Evolutionary conservation across 1,284 basidiomycete genomes (phyloP).

Genomic region (Sporisorium reilianum): DNA sequence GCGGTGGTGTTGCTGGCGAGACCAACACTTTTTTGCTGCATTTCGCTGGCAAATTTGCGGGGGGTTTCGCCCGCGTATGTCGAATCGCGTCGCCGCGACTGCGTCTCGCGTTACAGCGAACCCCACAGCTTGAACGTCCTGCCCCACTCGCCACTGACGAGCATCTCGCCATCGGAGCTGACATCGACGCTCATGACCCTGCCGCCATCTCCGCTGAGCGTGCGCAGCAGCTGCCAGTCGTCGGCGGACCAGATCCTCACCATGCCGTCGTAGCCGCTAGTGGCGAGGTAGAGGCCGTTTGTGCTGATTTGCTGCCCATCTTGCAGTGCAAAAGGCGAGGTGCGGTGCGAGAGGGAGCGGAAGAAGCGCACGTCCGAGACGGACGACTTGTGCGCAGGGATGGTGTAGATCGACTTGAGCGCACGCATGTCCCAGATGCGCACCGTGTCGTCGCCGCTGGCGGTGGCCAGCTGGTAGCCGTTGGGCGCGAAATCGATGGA

Average conservation of each 20-base stretch:
- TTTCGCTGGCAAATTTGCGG: slow-evolving; percentile 18
- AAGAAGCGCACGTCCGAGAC: slow-evolving; percentile 96
- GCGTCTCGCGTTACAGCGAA: slow-evolving; percentile 30
- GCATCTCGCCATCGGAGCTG: slow-evolving; percentile 50
- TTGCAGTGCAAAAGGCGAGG: slow-evolving; percentile 1
- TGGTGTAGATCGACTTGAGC: slow-evolving; percentile 90
- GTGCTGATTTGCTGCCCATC: slow-evolving; percentile 17
- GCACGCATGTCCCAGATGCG: slow-evolving; percentile 98
- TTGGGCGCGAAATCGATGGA: slow-evolving; percentile 94
- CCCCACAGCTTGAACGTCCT: slow-evolving; percentile 63
- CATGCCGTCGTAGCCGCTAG: slow-evolving; percentile 92
- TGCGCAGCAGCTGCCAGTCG: slow-evolving; percentile 92
- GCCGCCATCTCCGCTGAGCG: slow-evolving; percentile 90
- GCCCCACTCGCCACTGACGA: slow-evolving; percentile 60
- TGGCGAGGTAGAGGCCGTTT: slow-evolving; percentile 87
- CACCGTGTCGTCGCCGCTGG: slow-evolving; percentile 95
- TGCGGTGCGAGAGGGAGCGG: slow-evolving; percentile 70
- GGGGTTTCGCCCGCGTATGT: too few species aligned
- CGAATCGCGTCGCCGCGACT: neutral
- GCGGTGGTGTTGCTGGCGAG: slow-evolving; percentile 8
- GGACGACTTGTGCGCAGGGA: slow-evolving; percentile 93
- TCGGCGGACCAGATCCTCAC: slow-evolving; percentile 98
- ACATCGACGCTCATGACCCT: slow-evolving; percentile 99
- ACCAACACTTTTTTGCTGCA: slow-evolving; percentile 16
- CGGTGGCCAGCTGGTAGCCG: slow-evolving; percentile 96